Percentiles rank a stretch among this genome's conserved stretches.
phyloP scores from a whole-genome alignment of 768 basidiomycete genomes.

The Naematelia encephala region DNA sequence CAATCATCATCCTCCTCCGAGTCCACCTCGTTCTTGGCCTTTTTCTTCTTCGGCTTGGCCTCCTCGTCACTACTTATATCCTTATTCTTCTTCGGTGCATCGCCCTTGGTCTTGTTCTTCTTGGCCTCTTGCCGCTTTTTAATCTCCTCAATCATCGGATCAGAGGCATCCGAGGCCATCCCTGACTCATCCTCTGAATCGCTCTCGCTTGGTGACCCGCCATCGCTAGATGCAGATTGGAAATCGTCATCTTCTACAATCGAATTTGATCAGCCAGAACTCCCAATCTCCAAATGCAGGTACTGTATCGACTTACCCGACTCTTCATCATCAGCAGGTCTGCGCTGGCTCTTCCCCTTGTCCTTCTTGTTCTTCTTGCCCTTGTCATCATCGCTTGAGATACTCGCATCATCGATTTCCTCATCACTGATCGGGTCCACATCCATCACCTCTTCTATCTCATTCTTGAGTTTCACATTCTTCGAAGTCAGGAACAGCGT shows the following conservation, averaged over 20 bases:
- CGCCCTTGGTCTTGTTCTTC: constrained; percentile 13
- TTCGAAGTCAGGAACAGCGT: constrained; percentile 83
- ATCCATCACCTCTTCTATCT: constrained; percentile 78
- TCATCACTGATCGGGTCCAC: constrained; percentile 52
- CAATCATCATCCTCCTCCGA: not conserved
- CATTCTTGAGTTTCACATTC: constrained; percentile 90
- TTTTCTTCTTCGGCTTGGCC: constrained; percentile 44
- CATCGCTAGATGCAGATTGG: constrained; percentile 75
- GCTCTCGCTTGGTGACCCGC: constrained; percentile 80
- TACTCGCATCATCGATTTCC: constrained; percentile 49
- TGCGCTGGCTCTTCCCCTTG: constrained; percentile 54
- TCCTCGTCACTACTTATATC: constrained; percentile 25
- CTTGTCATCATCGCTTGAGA: constrained; percentile 58
- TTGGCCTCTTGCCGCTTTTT: constrained; percentile 47
- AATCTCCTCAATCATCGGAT: constrained; percentile 45
- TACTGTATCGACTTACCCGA: constrained; percentile 25
- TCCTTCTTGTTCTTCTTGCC: constrained; percentile 70
- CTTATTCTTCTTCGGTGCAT: not conserved
- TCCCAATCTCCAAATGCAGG: not conserved
- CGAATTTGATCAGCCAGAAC: not conserved
- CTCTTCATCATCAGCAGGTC: constrained; percentile 53
- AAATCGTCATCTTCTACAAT: constrained; percentile 77
- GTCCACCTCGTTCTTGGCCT: constrained; percentile 36
- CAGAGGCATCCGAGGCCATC: constrained; percentile 43
- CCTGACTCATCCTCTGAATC: constrained; percentile 61